Evolutionary conservation across 371 early-diverging fungal genomes (phyloP), one percentile per base, ranked within the genome.

Genomic region (Homolaphlyctis polyrhiza): DNA sequence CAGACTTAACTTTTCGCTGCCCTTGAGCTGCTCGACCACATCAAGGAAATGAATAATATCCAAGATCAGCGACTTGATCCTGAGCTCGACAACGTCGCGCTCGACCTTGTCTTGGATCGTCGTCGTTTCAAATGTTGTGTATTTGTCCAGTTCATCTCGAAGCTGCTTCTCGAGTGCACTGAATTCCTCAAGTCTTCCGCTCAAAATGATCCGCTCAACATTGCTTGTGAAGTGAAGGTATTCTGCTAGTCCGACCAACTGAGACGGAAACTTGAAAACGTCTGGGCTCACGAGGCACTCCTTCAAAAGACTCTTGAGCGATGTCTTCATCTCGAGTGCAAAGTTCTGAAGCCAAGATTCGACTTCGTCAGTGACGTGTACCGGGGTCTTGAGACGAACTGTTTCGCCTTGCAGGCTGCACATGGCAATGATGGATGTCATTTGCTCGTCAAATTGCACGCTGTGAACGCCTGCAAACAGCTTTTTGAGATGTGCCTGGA

Each of bases 401-500:
- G 58, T 55, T 62, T 84, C 83, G 2, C 82, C 82, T 43, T 79
- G 74, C 13, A 69, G 30, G 61, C 82, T 82, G 36, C 63, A 68
- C 73, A 84, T 80, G 0, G 73, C 77, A 23, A 68, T 57, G 35
- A 81, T 80, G 5, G 54, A 39, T 1, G 64, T 71, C 25, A 58
- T 58, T 2, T 61, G 43, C 13, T 69, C 67, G 57, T 78, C 72
- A 61, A 84, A 77, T 28, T 69, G 59, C 8, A 81, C 81, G 47
- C 62, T 61, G 47, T 78, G 66, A 1, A 81, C 79, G 4, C 83
- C 85, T 0, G 78, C 77, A 72, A 81, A 82, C 33, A 84, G 66
- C 65, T 82, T 84, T 35, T 81, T 78, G 45, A 82, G 61, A 58
- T 82, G 82, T 2, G 69, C 58, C 61, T 82, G 80, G 48, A 84